phyloP scores from a whole-genome alignment of 306 rosid genomes.

The Coriaria nepalensis region DNA sequence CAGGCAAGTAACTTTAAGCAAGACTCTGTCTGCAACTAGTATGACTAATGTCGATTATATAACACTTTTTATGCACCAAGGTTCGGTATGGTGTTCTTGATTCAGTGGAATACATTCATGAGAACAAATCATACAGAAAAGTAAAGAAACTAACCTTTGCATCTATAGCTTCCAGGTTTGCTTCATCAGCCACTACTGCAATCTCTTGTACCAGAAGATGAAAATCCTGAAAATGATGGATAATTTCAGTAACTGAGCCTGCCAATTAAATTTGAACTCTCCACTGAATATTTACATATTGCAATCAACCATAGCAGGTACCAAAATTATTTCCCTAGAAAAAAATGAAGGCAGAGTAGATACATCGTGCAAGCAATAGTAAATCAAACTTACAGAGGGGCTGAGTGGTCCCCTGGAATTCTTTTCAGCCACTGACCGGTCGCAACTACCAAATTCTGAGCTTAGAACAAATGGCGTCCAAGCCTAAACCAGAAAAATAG shows the following conservation, averaged over 20 bases:
- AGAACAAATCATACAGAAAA: neutral
- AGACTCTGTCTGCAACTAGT: no score
- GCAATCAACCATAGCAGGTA: neutral
- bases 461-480: slow-evolving; percentile 49
- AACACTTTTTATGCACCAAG: no score
- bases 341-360: no score
- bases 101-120: no score
- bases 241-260: neutral
- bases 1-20: no score
- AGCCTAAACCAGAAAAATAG: slow-evolving; percentile 30
- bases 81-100: no score
- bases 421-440: slow-evolving; percentile 19
- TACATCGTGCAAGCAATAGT: slow-evolving; percentile 12
- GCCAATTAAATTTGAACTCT: neutral
- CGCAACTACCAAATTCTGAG: slow-evolving; percentile 22
- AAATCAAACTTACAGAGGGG: slow-evolving; percentile 55
- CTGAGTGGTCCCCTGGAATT: slow-evolving; percentile 30
- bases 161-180: slow-evolving; percentile 26
- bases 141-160: slow-evolving; percentile 37
- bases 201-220: slow-evolving; percentile 51
- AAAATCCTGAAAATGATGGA: slow-evolving; percentile 34
- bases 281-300: neutral
- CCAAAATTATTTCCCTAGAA: neutral
- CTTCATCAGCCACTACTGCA: slow-evolving; percentile 27
- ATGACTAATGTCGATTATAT: no score